phyloP scores from a whole-genome alignment of 495 filamentous ascomycete genomes.

The Aspergillus panamensis region DNA sequence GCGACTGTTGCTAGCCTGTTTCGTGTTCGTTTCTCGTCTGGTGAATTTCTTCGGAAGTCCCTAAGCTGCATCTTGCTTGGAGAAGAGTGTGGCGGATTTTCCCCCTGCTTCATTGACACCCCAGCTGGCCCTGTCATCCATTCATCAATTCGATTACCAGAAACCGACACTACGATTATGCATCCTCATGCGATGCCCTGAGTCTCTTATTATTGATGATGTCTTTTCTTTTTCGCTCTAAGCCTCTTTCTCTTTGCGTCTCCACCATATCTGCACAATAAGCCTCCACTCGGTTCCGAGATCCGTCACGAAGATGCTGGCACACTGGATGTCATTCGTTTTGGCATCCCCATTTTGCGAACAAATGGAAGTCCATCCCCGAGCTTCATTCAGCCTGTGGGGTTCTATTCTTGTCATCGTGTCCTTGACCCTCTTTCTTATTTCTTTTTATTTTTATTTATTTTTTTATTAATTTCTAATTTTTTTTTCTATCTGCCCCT shows the following conservation, averaged over 20 bases:
- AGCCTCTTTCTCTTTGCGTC: background rate
- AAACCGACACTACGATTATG: background rate
- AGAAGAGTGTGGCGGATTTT: background rate
- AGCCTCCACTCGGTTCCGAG: background rate
- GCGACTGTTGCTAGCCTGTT: background rate
- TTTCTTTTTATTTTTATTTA: background rate
- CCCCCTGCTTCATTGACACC: background rate
- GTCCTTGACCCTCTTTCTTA: background rate
- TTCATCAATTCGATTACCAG: background rate
- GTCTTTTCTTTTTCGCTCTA: background rate
- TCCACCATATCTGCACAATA: conserved; percentile 1
- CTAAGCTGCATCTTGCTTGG: background rate
- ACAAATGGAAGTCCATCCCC: background rate
- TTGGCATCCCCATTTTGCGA: background rate
- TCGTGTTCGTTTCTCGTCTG: background rate
- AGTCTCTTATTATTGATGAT: background rate
- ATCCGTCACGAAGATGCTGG: background rate
- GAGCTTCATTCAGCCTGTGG: conserved; percentile 3
- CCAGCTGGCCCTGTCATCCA: conserved; percentile 16
- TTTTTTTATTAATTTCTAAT: conserved; percentile 5
- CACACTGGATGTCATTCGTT: background rate
- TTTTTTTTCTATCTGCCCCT: conserved; percentile 1
- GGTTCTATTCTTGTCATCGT: conserved; percentile 2
- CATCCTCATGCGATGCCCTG: background rate
- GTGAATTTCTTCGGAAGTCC: background rate